Evolutionary conservation across 192 early-diverging fungal genomes (phyloP).

Genomic region (Coemansia sp.): DNA sequence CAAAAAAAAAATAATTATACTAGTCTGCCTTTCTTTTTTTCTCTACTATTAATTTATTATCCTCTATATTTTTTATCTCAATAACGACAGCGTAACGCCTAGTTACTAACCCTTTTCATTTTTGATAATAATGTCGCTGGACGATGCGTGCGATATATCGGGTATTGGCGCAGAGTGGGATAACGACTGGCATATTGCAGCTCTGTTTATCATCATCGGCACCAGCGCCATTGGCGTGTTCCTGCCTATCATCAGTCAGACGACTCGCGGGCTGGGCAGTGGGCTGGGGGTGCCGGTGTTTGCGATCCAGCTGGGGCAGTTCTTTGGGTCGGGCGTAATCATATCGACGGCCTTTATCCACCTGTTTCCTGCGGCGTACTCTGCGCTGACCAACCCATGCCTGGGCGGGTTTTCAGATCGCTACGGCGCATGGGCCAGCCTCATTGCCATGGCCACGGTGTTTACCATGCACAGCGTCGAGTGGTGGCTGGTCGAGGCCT

Average conservation of each 20-base stretch:
- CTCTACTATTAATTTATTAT: slow-evolving; percentile 4
- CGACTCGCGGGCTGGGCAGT: slow-evolving; percentile 20
- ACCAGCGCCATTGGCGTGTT: slow-evolving; percentile 60
- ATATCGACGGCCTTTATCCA: slow-evolving; percentile 76
- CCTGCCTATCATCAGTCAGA: slow-evolving; percentile 54
- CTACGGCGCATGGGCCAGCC: slow-evolving; percentile 58
- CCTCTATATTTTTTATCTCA: not conserved
- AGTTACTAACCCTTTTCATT: not conserved
- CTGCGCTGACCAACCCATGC: slow-evolving; percentile 59
- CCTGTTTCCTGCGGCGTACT: slow-evolving; percentile 64
- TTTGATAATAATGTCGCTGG: not conserved
- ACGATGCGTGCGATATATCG: slow-evolving; percentile 13
- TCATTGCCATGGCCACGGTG: slow-evolving; percentile 65
- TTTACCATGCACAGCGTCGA: slow-evolving; percentile 67
- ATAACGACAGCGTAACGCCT: not conserved
- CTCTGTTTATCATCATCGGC: slow-evolving; percentile 60
- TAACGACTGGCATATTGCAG: slow-evolving; percentile 54
- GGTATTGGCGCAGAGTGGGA: slow-evolving; percentile 30
- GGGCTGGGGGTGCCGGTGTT: slow-evolving; percentile 29
- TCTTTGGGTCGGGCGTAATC: slow-evolving; percentile 72
- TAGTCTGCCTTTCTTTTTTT: not conserved
- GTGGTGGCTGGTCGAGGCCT: slow-evolving; percentile 53
- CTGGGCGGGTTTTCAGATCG: slow-evolving; percentile 48
- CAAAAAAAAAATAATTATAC: not conserved
- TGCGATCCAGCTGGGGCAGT: slow-evolving; percentile 55